phyloP scores from a whole-genome alignment of 208 protist species.

The Trypanosomatidae sp. region DNA sequence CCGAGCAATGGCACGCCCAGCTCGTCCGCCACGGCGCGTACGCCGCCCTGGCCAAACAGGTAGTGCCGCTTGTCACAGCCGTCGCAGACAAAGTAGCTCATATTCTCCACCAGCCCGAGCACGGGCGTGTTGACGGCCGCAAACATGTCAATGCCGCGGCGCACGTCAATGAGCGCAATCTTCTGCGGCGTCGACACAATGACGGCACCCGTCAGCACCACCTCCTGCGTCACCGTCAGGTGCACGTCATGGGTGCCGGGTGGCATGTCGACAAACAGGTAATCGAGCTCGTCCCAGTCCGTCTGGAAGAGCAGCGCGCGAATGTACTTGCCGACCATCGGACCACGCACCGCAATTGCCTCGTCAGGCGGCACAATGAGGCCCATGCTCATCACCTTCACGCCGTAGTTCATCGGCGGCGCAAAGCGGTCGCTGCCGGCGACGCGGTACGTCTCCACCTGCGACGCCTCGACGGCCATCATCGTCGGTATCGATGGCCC shows the following conservation, averaged over 20 bases:
- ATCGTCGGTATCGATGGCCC: slow-evolving; percentile 84
- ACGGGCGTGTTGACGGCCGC: slow-evolving; percentile 91
- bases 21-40: slow-evolving; percentile 72
- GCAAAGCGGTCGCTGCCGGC: slow-evolving; percentile 75
- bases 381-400: slow-evolving; percentile 89
- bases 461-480: slow-evolving; percentile 64
- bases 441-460: slow-evolving; percentile 79
- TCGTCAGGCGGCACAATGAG: slow-evolving; percentile 79
- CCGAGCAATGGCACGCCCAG: slow-evolving; percentile 85
- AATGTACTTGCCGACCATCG: slow-evolving; percentile 87
- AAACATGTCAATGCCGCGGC: slow-evolving; percentile 92
- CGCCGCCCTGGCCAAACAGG: slow-evolving; percentile 90
- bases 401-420: slow-evolving; percentile 81
- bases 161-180: slow-evolving; percentile 86
- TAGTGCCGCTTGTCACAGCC: slow-evolving; percentile 78
- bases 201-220: slow-evolving; percentile 87
- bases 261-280: slow-evolving; percentile 88
- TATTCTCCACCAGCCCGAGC: slow-evolving; percentile 96
- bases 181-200: slow-evolving; percentile 96
- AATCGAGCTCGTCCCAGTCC: slow-evolving; percentile 89
- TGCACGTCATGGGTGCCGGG: slow-evolving; percentile 90
- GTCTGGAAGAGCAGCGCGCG: slow-evolving; percentile 81
- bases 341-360: slow-evolving; percentile 84
- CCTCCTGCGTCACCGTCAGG: slow-evolving; percentile 83
- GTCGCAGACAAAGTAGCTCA: slow-evolving; percentile 95